phyloP scores from a whole-genome alignment of 257 asterid genomes.

The Solanum chmielewskii region DNA sequence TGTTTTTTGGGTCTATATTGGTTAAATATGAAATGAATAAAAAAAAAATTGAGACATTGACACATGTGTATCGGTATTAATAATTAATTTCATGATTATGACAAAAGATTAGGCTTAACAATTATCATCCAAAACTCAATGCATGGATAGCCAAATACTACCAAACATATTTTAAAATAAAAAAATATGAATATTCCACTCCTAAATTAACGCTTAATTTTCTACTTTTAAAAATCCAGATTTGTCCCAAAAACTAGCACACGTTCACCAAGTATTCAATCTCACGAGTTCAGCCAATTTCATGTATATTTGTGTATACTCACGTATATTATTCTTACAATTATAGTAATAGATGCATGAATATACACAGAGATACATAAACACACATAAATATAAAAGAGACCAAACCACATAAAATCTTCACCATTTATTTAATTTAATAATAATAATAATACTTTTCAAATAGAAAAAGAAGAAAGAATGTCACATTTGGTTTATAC shows the following conservation, averaged over 20 bases:
- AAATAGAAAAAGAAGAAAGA: not conserved
- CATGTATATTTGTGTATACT: not conserved
- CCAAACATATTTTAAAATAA: not conserved
- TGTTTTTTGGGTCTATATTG: not conserved
- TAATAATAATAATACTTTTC: not conserved
- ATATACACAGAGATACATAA: not conserved
- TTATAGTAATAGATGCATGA: not conserved
- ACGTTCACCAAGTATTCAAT: not conserved
- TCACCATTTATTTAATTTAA: not conserved
- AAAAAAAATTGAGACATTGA: not conserved
- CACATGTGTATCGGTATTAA: not conserved
- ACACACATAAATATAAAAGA: not conserved
- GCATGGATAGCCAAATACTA: not conserved
- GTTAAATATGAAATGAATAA: not conserved
- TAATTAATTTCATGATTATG: not conserved
- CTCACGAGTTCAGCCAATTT: not conserved
- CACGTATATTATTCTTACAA: not conserved
- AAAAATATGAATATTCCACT: not conserved
- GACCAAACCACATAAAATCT: not conserved
- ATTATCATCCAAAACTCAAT: not conserved
- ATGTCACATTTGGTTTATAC: not conserved
- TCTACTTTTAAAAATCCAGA: too few relatives aligned
- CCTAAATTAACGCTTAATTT: too few relatives aligned
- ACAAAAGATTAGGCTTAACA: too few relatives aligned
- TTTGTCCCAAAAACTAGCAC: too few relatives aligned